Percentiles rank a stretch among this genome's conserved stretches.
phyloP scores from a whole-genome alignment of 257 asterid genomes.

The Schizonepeta tenuifolia region DNA sequence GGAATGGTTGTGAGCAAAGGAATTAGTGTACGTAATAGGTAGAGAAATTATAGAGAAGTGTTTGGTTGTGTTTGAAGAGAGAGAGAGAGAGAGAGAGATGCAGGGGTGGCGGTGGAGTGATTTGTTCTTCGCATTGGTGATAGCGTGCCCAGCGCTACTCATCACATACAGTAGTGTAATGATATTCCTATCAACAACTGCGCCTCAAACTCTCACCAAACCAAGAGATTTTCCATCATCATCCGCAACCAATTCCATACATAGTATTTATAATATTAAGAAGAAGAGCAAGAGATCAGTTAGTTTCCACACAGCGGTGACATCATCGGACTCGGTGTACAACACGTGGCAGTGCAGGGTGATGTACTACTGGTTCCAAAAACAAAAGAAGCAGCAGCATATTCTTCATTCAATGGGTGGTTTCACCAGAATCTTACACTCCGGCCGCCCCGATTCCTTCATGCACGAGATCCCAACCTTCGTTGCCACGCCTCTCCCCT shows the following conservation, averaged over 20 bases:
- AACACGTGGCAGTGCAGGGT: constrained; percentile 89
- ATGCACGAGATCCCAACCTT: constrained; percentile 92
- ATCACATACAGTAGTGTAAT: constrained; percentile 51
- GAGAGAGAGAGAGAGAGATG: no score
- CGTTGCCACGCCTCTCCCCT: constrained; percentile 78
- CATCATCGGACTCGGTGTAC: constrained; percentile 71
- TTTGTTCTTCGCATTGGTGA: constrained; percentile 57
- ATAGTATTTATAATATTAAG: no score
- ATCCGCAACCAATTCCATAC: no score
- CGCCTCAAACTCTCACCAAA: no score
- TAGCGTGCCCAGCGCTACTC: constrained; percentile 60
- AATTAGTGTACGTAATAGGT: no score
- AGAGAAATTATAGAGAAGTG: no score
- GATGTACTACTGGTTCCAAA: constrained; percentile 87
- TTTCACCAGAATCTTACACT: constrained; percentile 79
- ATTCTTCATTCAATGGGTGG: constrained; percentile 67
- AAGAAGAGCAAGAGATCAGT: background rate
- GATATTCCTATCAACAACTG: no score
- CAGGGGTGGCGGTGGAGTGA: no score
- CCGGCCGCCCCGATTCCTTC: constrained; percentile 60
- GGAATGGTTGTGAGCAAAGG: no score
- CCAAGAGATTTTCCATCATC: no score
- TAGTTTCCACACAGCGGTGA: constrained; percentile 83
- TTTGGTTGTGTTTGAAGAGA: no score
- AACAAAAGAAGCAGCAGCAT: constrained; percentile 35